Evolutionary conservation across 352 stramenopile genomes (phyloP), one percentile per base, ranked within the genome.

Genomic region (Globisporangium sylvaticum): DNA sequence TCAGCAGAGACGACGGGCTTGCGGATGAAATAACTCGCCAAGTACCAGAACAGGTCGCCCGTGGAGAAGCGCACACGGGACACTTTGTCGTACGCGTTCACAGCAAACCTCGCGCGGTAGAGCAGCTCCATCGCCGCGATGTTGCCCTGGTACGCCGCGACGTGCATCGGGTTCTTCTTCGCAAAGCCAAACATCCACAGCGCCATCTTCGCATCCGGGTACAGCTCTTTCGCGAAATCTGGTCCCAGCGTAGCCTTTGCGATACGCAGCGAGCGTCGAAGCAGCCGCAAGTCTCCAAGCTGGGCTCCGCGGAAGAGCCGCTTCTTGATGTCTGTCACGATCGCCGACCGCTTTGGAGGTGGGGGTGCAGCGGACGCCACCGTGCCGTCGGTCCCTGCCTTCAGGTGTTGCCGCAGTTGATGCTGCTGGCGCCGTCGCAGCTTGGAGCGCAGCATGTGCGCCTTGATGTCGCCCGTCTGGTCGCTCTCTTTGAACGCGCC

Each of bases 161-260:
- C 83, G 32, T 95, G 87, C 81, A 95, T 85, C 27, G 87, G 87
- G 57, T 95, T 93, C 68, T 95, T 95, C 66, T 80, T 88, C 22
- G 85, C 87, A 29, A 83, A 79, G n/a, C 80, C 76, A 65, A 91
- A 90, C n/a, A 89, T 82, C 54, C 82, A 74, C 22, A 91, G 77
- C 54, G 83, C 71, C 62, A 95, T 82, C 34, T 77, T 73, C 12
- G 85, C 79, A 44, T 92, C 85, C 1, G 78, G 75, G 58, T 92
- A 95, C 64, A 93, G 64, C 18, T 90, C 79, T 31, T 66, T 68
- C 3, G 83, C 80, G 64, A 93, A 95, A 25, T 58, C 68, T 1
- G 74, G 59, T 2, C 85, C 87, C 10, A 93, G 69, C 56, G 82
- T 69, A 29, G 72, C 64, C 56, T 76, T 80, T 0, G 83, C 87